These are phyloP conservation scores for Diplocarpon mali DNA, from an alignment of 2,329 filamentous ascomycete species.

Conservation along the genomic window DNA sequence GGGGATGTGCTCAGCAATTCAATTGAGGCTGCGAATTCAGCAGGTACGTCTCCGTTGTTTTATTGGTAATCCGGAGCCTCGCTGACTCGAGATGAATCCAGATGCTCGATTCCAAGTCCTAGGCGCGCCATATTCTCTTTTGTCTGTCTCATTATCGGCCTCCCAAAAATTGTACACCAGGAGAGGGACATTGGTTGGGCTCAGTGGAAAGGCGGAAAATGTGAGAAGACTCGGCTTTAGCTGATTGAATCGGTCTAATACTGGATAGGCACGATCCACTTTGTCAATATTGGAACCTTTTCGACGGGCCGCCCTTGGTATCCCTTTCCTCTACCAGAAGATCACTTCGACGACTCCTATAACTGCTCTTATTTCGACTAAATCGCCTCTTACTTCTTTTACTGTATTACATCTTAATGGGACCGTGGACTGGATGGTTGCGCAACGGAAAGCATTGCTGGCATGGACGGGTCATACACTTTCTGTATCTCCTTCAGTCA, in stretches of 20 bases:
- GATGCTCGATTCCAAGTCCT: conserved; percentile 93
- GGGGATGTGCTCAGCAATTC: conserved; percentile 46
- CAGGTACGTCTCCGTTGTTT: conserved; percentile 8
- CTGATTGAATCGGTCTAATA: background rate
- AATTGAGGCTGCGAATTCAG: conserved; percentile 29
- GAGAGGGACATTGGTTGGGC: conserved; percentile 78
- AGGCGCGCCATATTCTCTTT: conserved; percentile 81
- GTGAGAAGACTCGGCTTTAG: conserved; percentile 35
- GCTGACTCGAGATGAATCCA: conserved; percentile 28
- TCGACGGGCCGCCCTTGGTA: conserved; percentile 65
- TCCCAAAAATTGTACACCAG: conserved; percentile 91
- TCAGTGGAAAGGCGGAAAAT: conserved; percentile 86
- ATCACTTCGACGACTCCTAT: conserved; percentile 80
- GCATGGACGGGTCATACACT: conserved; percentile 94
- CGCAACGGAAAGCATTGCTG: conserved; percentile 77
- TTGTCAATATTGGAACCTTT: conserved; percentile 80
- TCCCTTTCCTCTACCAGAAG: conserved; percentile 91
- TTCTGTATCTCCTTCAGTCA: conserved; percentile 62
- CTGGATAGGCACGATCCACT: conserved; percentile 66
- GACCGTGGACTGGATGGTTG: conserved; percentile 87
- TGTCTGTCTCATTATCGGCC: conserved; percentile 85
- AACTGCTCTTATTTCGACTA: conserved; percentile 79
- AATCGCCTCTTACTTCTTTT: conserved; percentile 77
- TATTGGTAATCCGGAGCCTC: too few relatives aligned
- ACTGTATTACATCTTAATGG: conserved; percentile 84